Evolutionary conservation across 2,329 filamentous ascomycete species (phyloP).

Genomic region (Alternaria arbusti): DNA sequence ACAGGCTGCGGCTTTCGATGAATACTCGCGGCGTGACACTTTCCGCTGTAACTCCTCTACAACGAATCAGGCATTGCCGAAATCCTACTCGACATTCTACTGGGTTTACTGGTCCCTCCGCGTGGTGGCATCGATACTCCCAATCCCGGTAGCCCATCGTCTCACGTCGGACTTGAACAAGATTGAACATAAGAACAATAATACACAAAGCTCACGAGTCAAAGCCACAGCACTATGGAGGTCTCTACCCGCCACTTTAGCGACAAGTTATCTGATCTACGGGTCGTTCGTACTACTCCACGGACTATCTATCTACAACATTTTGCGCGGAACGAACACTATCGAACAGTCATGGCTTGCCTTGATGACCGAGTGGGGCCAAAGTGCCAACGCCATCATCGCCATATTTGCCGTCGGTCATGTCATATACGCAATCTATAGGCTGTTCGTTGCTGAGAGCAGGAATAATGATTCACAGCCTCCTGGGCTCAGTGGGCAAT

Average conservation of each 20-base stretch:
- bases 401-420: fast-evolving
- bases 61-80: fast-evolving
- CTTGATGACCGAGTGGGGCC: not conserved
- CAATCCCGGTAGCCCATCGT: not conserved
- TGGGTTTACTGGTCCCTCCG: not conserved
- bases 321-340: not conserved
- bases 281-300: not conserved
- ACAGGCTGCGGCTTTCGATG: not conserved
- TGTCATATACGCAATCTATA: not conserved
- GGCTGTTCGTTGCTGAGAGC: not conserved
- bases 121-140: fast-evolving
- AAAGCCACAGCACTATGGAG: not conserved
- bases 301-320: not conserved
- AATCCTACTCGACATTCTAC: not conserved
- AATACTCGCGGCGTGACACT: not conserved
- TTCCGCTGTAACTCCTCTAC: fast-evolving
- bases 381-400: not conserved
- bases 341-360: fast-evolving
- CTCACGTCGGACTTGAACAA: not conserved
- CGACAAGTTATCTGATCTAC: not conserved
- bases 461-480: fast-evolving
- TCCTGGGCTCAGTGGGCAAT: not conserved
- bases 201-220: not conserved
- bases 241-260: not conserved
- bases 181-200: not conserved